Base-by-base conservation (phyloP, 2,329 filamentous ascomycete species). In the Fusarium mundagurra region DNA sequence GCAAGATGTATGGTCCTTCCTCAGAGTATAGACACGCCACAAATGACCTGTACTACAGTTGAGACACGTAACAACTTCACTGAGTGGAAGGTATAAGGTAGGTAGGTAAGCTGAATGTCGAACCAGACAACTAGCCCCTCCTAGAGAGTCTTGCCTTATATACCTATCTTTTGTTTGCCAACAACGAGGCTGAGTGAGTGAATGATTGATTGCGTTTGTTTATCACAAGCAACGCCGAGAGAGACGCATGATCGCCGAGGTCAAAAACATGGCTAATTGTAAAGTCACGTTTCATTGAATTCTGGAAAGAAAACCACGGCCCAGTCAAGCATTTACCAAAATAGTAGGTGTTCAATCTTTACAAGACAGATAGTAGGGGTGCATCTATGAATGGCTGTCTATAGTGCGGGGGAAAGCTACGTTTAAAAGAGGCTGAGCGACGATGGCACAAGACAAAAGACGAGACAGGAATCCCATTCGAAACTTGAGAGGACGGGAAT, bases 221-320 rank as follows among this genome's bases (percentile, higher is more conserved):
- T 50, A 69, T 74, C 71, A 74, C 71, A 72, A 72, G 71, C 71
- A 74, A 74, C 36, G 41, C 66, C 71, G 58, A 73, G 65, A 55
- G 53, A 41, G 58, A 55, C 53, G 41, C 61, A 57, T 44, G 38
- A 47, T 54, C 71, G 67, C 71, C 71, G 71, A 74, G 71, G 71
- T 69, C 63, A 38, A 74, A 33, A 16, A 17, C 13, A 47, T 38
- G 57, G 33, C 39, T 51, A 70, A 72, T 54, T 38, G 5, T 27
- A 64, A 29, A 43, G 27, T 43, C 45, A 45, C 33, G 29, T 71
- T 61, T 44, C 27, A 27, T 43, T 45, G 17, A 44, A 20, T 62
- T 34, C 34, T 64, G 16, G 33, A 14, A 22, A 48, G 24, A 38
- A 36, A 14, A 24, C 48, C 20, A 36, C 45, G 22, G 16, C 14